Evolutionary conservation across 495 filamentous ascomycete genomes (phyloP).

Genomic region (Aspergillus indologenus): DNA sequence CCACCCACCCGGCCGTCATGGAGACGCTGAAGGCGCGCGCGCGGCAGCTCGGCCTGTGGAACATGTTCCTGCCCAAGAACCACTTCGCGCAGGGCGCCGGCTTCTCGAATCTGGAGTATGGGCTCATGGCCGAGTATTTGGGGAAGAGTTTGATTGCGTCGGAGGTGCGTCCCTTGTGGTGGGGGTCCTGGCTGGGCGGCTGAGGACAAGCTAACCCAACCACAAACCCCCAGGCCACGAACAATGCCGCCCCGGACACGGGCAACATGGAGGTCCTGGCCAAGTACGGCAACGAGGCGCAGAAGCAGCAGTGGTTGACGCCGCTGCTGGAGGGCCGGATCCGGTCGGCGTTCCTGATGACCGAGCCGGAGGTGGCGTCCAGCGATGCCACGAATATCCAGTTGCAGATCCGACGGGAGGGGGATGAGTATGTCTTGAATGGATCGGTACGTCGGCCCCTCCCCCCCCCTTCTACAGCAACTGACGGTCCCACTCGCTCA

Average conservation of each 20-base stretch:
- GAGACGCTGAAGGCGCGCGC: conserved; percentile 88
- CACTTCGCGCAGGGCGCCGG: conserved; percentile 94
- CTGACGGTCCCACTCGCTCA: too few species aligned
- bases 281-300: conserved; percentile 87
- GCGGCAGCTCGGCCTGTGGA: conserved; percentile 86
- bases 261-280: conserved; percentile 96
- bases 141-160: conserved; percentile 75
- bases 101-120: conserved; percentile 88
- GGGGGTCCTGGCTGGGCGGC: too few species aligned
- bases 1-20: conserved; percentile 72
- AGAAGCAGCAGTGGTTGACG: conserved; percentile 82
- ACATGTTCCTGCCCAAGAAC: conserved; percentile 92
- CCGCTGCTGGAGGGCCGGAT: conserved; percentile 84
- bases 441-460: conserved; percentile 59
- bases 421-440: conserved; percentile 80
- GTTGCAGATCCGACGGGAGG: conserved; percentile 73
- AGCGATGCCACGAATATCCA: conserved; percentile 88
- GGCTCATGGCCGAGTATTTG: conserved; percentile 86
- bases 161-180: conserved; percentile 53
- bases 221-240: conserved; percentile 58
- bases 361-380: conserved; percentile 80
- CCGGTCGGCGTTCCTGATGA: conserved; percentile 90
- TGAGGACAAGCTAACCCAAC: background rate
- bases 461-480: background rate
- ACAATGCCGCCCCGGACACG: conserved; percentile 88